Evolutionary conservation across 441 rosid genomes (phyloP).

Genomic region (Biscutella laevigata): DNA sequence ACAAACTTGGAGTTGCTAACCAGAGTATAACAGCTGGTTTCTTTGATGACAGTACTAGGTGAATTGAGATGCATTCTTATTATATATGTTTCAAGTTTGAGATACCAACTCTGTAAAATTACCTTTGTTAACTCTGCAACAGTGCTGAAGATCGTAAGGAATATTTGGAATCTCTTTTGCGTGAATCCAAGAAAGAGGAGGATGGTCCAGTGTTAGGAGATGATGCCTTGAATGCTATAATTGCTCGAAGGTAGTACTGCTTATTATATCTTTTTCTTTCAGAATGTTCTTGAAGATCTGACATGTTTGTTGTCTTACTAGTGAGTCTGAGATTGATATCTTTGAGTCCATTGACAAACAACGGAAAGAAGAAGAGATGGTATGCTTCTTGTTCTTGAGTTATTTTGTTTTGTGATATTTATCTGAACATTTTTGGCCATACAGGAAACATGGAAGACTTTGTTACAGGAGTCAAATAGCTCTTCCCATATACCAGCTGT

Average conservation of each 20-base stretch:
- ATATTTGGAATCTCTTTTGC: conserved; percentile 75
- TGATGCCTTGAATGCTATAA: conserved; percentile 68
- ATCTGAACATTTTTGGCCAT: conserved; percentile 19
- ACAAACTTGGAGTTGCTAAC: conserved; percentile 96
- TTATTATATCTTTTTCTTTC: conserved; percentile 9
- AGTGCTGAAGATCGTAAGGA: conserved; percentile 97
- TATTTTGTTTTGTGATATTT: conserved; percentile 3
- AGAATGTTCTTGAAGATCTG: conserved; percentile 1
- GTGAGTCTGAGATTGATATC: conserved; percentile 84
- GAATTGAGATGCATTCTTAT: conserved; percentile 16
- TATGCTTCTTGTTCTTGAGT: conserved; percentile 25
- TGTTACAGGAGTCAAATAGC: conserved; percentile 37
- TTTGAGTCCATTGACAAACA: conserved; percentile 78
- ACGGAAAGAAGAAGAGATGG: conserved; percentile 70
- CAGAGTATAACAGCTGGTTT: conserved; percentile 98
- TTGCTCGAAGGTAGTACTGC: conserved; percentile 76
- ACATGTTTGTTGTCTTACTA: conserved; percentile 27
- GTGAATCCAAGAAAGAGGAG: conserved; percentile 94
- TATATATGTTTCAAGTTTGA: not conserved
- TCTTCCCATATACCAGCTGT: conserved; percentile 39
- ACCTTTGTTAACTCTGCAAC: conserved; percentile 22
- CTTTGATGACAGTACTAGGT: conserved; percentile 94
- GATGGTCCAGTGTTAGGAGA: conserved; percentile 80
- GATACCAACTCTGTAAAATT: conserved; percentile 9
- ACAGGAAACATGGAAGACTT: conserved; percentile 69